phyloP scores from a whole-genome alignment of 495 filamentous ascomycete species.

The Aspergillus ostianus region DNA sequence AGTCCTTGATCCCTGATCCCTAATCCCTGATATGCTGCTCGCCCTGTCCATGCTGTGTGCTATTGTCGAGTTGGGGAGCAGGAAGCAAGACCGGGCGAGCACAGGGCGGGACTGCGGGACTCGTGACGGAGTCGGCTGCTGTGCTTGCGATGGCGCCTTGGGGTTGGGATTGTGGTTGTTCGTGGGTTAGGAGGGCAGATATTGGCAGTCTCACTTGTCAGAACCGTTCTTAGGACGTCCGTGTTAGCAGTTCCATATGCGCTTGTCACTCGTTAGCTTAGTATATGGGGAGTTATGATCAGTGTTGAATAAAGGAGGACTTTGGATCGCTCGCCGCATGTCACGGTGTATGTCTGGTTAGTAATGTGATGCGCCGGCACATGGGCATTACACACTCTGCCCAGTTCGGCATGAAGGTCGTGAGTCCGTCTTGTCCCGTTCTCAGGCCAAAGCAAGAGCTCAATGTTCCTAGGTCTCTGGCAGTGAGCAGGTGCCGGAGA shows the following conservation, averaged over 20 bases:
- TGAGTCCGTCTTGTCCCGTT: neutral
- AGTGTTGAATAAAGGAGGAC: too few relatives aligned
- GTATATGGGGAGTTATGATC: too few relatives aligned
- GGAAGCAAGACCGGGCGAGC: neutral
- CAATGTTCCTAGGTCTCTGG: conserved; percentile 43
- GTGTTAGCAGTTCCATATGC: neutral
- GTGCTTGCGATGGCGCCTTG: too few relatives aligned
- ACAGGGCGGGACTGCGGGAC: neutral
- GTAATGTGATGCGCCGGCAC: neutral
- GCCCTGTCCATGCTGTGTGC: neutral
- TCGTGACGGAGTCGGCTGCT: too few relatives aligned
- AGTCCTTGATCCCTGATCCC: too few relatives aligned
- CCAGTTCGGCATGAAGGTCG: neutral
- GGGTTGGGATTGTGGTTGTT: neutral
- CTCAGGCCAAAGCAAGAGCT: neutral
- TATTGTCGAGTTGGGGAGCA: too few relatives aligned
- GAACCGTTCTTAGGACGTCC: neutral
- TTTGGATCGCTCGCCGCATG: neutral
- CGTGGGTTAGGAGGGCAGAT: neutral
- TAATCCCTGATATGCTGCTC: neutral
- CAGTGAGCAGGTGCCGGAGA: conserved; percentile 64
- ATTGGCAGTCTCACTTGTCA: neutral
- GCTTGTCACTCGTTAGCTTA: neutral
- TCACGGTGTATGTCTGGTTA: neutral
- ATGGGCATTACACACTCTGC: conserved; percentile 1